Conservation (phyloP, 2,329 filamentous ascomycete species). For the Madurella mycetomatis region DNA sequence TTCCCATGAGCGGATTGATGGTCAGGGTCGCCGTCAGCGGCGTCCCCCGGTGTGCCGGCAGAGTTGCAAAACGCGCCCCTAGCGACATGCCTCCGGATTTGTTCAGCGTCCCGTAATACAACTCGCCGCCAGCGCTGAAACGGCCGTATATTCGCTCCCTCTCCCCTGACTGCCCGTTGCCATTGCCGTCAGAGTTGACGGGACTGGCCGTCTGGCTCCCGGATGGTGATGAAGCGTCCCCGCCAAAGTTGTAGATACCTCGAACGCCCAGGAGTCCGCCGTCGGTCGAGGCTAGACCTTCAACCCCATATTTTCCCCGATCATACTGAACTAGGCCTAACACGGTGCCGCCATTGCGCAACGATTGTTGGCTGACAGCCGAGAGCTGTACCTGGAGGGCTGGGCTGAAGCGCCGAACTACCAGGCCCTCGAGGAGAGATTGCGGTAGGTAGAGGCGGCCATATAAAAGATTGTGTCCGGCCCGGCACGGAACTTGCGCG, state of each 20-base stretch:
- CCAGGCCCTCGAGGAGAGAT: conserved; percentile 80
- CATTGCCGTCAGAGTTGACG: conserved; percentile 17
- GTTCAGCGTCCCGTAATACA: conserved; percentile 93
- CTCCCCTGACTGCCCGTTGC: conserved; percentile 29
- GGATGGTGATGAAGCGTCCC: conserved; percentile 48
- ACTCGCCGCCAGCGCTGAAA: conserved; percentile 85
- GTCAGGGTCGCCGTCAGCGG: conserved; percentile 92
- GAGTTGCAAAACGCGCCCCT: conserved; percentile 81
- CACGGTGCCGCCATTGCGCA: conserved; percentile 72
- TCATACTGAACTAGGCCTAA: conserved; percentile 76
- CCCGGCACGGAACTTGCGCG: conserved; percentile 11
- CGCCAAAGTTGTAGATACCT: conserved; percentile 91
- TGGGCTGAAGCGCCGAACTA: conserved; percentile 72
- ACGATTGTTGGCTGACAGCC: conserved; percentile 65
- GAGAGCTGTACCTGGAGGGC: conserved; percentile 76
- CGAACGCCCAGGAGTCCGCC: conserved; percentile 82
- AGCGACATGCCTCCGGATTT: conserved; percentile 90
- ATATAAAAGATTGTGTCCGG: conserved; percentile 61
- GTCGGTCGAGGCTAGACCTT: conserved; percentile 89
- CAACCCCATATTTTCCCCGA: conserved; percentile 78
- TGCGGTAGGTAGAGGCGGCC: conserved; percentile 77
- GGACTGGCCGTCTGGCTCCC: conserved; percentile 19
- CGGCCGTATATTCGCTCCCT: conserved; percentile 68
- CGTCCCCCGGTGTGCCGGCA: conserved; percentile 75
- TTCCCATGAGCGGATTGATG: conserved; percentile 90